These are phyloP conservation scores for Parmelia sp. DNA, from an alignment of 495 filamentous ascomycete species.

Conservation along the genomic window DNA sequence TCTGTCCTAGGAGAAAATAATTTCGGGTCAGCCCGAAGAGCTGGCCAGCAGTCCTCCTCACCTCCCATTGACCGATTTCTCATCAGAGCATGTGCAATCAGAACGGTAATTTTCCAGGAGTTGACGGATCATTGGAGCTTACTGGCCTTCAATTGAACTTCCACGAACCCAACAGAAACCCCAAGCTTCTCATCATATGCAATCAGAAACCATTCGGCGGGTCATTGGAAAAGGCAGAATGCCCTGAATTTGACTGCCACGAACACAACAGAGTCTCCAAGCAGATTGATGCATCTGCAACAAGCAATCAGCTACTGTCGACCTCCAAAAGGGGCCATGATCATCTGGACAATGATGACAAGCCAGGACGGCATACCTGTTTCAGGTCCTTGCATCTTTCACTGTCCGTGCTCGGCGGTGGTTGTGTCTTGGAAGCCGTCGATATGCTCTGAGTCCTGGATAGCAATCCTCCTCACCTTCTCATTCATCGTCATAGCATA, in stretches of 20 bases:
- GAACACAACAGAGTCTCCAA: neutral
- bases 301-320: neutral
- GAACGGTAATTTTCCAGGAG: too few species aligned
- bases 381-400: neutral
- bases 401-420: neutral
- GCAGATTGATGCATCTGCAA: neutral
- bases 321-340: neutral
- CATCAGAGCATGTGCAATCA: neutral
- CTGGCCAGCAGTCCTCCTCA: neutral
- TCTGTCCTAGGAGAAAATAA: neutral
- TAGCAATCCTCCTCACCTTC: too few species aligned
- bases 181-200: too few species aligned
- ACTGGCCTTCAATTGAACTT: neutral
- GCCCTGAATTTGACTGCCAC: too few species aligned
- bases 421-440: constrained; percentile 1
- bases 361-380: constrained; percentile 3
- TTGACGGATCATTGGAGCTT: neutral
- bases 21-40: neutral
- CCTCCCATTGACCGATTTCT: neutral
- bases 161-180: too few species aligned
- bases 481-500: too few species aligned
- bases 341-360: neutral
- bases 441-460: neutral
- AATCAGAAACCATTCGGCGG: too few species aligned
- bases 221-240: too few species aligned